Conservation (phyloP, 2,329 filamentous ascomycete genomes). For the Lecanosticta acicola region DNA sequence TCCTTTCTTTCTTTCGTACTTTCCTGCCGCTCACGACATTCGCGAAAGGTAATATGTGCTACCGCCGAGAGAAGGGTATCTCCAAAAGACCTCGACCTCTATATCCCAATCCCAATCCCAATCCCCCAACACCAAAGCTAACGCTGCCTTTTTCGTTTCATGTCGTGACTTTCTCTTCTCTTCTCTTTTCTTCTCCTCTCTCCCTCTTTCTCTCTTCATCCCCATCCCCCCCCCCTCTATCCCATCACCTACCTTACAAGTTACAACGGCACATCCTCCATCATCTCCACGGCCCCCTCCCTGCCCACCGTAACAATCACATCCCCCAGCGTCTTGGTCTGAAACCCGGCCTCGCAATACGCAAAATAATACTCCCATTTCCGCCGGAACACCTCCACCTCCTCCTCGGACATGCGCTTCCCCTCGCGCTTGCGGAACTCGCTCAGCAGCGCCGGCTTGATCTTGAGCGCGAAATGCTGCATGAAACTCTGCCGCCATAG, state of each 20-base stretch:
- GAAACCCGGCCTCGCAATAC: conserved; percentile 69
- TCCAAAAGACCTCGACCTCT: not conserved
- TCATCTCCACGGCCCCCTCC: conserved; percentile 60
- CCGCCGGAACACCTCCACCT: conserved; percentile 60
- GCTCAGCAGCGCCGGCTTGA: conserved; percentile 54
- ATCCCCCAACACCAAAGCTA: no score
- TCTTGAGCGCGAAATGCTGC: conserved; percentile 55
- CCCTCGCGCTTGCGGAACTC: conserved; percentile 42
- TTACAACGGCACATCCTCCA: conserved; percentile 58
- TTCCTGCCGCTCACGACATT: no score
- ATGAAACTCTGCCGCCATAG: conserved; percentile 64
- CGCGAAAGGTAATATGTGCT: not conserved
- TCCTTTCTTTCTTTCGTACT: no score
- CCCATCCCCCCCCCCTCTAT: not conserved
- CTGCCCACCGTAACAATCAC: conserved; percentile 65
- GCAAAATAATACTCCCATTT: conserved; percentile 77
- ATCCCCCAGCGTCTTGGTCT: conserved; percentile 66
- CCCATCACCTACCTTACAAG: not conserved
- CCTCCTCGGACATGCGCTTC: conserved; percentile 51
- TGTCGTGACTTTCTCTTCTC: not conserved
- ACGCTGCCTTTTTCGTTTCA: no score
- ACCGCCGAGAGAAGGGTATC: conserved; percentile 4
- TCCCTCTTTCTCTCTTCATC: not conserved
- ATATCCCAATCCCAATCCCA: not conserved
- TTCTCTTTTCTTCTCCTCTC: not conserved